Percentiles rank a stretch among this genome's conserved stretches.
Evolutionary conservation across 352 stramenopile genomes (phyloP).

Genomic region (Elongisporangium undulatum): DNA sequence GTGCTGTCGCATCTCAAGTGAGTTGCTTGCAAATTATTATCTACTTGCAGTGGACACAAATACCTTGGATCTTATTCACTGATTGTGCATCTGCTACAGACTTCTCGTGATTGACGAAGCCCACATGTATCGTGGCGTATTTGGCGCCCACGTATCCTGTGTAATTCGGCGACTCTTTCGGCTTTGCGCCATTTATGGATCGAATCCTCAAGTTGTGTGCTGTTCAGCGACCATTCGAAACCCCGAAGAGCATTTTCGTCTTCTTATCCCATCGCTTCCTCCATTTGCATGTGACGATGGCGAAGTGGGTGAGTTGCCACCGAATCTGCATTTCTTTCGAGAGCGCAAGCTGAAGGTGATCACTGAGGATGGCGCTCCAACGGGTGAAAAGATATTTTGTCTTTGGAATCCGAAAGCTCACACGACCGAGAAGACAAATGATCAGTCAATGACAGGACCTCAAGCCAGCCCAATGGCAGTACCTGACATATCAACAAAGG

Average conservation of each 20-base stretch:
- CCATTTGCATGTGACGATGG: constrained; percentile 6
- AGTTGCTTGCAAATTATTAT: constrained; percentile 27
- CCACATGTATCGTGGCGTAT: constrained; percentile 93
- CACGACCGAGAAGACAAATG: constrained; percentile 15
- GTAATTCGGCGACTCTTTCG: constrained; percentile 91
- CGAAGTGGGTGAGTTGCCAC: constrained; percentile 8
- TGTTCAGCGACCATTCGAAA: constrained; percentile 97
- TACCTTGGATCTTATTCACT: not conserved
- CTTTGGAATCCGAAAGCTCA: constrained; percentile 92
- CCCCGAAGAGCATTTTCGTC: constrained; percentile 88
- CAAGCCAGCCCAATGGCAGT: not conserved
- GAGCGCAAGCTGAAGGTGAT: constrained; percentile 62
- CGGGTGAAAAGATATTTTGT: constrained; percentile 91
- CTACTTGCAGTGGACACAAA: not conserved
- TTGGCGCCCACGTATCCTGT: constrained; percentile 78
- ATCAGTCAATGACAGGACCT: not conserved
- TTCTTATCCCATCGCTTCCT: constrained; percentile 80
- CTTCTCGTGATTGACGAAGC: constrained; percentile 83
- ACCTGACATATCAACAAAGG: not conserved
- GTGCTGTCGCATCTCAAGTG: constrained; percentile 91
- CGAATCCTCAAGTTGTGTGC: constrained; percentile 88
- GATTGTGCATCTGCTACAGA: constrained; percentile 17
- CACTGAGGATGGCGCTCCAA: constrained; percentile 89
- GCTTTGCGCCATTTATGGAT: constrained; percentile 79
- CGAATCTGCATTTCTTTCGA: constrained; percentile 59